Conservation (phyloP, 331 rosid species). For the Telfairia occidentalis region DNA sequence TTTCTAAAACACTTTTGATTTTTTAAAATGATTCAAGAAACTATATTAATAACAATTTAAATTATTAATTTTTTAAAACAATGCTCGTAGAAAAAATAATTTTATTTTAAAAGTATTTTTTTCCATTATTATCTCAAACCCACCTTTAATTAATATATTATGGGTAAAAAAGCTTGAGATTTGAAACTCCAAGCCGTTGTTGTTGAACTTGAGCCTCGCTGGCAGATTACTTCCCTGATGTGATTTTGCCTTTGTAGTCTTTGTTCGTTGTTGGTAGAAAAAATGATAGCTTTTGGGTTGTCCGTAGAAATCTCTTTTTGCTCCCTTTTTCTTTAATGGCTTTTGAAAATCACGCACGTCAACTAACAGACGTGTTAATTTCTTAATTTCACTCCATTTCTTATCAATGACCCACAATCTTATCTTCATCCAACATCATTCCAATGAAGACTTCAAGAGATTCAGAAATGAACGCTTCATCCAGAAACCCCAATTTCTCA, state of each 20-base stretch:
- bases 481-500: background rate
- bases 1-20: too few species aligned
- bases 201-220: background rate
- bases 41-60: too few species aligned
- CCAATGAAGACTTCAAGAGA: background rate
- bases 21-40: too few species aligned
- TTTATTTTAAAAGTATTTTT: too few species aligned
- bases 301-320: background rate
- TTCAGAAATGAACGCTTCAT: background rate
- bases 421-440: background rate
- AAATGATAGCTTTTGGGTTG: background rate
- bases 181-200: too few species aligned
- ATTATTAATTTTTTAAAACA: too few species aligned
- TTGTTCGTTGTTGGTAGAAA: background rate
- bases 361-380: background rate
- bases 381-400: background rate
- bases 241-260: background rate
- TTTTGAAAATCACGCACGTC: background rate
- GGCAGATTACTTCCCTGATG: background rate
- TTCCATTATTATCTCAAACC: too few species aligned
- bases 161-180: too few species aligned
- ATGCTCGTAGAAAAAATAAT: too few species aligned
- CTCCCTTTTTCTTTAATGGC: background rate
- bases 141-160: too few species aligned
- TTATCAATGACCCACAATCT: background rate